Percentiles rank a stretch among this genome's conserved stretches.
Conservation (phyloP, 2,329 filamentous ascomycete species). For the Dryadomyces quercus-mongolicae region DNA sequence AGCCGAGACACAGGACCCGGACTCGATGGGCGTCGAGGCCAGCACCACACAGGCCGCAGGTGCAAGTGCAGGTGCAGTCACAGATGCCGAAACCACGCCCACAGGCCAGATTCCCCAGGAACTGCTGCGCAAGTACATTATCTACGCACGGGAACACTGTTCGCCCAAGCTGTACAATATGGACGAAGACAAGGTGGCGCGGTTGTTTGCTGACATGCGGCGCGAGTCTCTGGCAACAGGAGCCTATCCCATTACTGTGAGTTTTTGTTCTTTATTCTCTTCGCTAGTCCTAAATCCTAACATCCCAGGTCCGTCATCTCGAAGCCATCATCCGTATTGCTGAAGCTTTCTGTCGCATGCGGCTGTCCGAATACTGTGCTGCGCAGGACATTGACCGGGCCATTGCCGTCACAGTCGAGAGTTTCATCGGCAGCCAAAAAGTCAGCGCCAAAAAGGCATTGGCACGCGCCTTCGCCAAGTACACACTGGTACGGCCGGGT, state of each 20-base stretch:
- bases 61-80: slow-evolving; percentile 12
- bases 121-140: slow-evolving; percentile 87
- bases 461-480: slow-evolving; percentile 90
- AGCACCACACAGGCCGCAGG: slow-evolving; percentile 23
- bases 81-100: slow-evolving; percentile 16
- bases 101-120: slow-evolving; percentile 78
- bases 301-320: slow-evolving; percentile 72
- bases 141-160: slow-evolving; percentile 85
- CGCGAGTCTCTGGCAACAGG: slow-evolving; percentile 86
- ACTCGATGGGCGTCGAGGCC: slow-evolving; percentile 52
- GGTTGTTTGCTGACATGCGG: slow-evolving; percentile 92
- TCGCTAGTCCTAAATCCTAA: not conserved
- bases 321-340: slow-evolving; percentile 95
- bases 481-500: slow-evolving; percentile 49
- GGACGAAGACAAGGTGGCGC: slow-evolving; percentile 91
- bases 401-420: slow-evolving; percentile 92
- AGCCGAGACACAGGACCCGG: slow-evolving; percentile 18
- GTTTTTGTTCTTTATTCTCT: slow-evolving; percentile 20
- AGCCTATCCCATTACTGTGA: slow-evolving; percentile 93
- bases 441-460: slow-evolving; percentile 95
- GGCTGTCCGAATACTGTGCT: slow-evolving; percentile 89
- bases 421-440: slow-evolving; percentile 93
- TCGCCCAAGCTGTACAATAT: slow-evolving; percentile 92
- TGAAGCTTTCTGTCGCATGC: slow-evolving; percentile 95
- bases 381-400: slow-evolving; percentile 88